These are phyloP conservation scores for Phytophthora pini DNA, from an alignment of 352 stramenopile species.

Conservation along the genomic window DNA sequence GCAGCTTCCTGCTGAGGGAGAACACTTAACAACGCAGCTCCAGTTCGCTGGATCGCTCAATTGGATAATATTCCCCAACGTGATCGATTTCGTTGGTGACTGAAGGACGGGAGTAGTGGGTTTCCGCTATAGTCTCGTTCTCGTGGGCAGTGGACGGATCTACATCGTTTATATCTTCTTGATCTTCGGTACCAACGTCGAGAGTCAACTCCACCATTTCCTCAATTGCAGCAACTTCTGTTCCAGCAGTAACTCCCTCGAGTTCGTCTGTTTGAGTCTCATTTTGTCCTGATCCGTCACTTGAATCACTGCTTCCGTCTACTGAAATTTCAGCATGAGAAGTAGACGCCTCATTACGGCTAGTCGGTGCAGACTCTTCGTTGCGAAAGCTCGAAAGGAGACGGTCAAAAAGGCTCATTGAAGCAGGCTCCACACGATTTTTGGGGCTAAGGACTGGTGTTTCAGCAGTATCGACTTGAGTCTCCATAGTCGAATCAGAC, in stretches of 20 bases:
- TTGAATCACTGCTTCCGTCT: slow-evolving; percentile 3
- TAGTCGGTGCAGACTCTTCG: no score
- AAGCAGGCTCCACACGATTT: no score
- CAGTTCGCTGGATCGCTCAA: slow-evolving; percentile 19
- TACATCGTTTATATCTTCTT: slow-evolving; percentile 8
- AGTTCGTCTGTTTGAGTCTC: no score
- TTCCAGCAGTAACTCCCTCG: no score
- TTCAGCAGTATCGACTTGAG: no score
- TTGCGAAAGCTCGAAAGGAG: no score
- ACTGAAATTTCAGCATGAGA: slow-evolving; percentile 16
- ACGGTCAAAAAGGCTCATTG: no score
- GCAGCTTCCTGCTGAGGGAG: slow-evolving; percentile 6
- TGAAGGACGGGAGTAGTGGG: neutral
- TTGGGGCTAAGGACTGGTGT: no score
- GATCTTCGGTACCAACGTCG: slow-evolving; percentile 11
- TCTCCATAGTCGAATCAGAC: no score
- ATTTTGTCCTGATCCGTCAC: neutral
- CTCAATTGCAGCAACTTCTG: neutral
- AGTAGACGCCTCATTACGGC: neutral
- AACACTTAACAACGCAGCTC: slow-evolving; percentile 10
- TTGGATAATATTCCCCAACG: slow-evolving; percentile 11
- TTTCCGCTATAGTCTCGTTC: slow-evolving; percentile 13
- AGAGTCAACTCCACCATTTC: slow-evolving; percentile 23
- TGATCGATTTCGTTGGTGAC: slow-evolving; percentile 25
- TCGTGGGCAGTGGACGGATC: slow-evolving; percentile 6